Conservation (phyloP, 371 early-diverging fungal genomes). For the Lichtheimia corymbifera region DNA sequence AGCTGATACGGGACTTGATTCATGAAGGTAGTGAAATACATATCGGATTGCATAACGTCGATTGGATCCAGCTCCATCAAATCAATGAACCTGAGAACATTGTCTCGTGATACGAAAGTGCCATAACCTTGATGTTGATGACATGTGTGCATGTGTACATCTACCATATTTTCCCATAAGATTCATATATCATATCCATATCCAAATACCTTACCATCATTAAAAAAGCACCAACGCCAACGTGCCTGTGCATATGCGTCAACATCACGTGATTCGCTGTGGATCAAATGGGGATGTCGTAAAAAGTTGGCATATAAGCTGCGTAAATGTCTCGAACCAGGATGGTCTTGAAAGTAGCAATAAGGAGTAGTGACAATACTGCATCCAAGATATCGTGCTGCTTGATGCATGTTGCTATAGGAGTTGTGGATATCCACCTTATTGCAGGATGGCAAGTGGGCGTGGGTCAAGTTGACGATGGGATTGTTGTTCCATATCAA, state of each 20-base stretch:
- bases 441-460: slow-evolving; percentile 10
- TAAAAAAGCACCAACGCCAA: slow-evolving; percentile 69
- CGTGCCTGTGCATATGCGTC: slow-evolving; percentile 54
- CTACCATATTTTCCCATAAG: slow-evolving; percentile 19
- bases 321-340: slow-evolving; percentile 43
- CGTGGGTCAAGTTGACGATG: slow-evolving; percentile 35
- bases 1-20: slow-evolving; percentile 63
- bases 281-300: slow-evolving; percentile 54
- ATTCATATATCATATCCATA: background rate
- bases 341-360: slow-evolving; percentile 66
- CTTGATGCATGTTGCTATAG: slow-evolving; percentile 47
- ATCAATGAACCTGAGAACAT: slow-evolving; percentile 50
- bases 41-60: slow-evolving; percentile 56
- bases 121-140: slow-evolving; percentile 58
- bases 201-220: slow-evolving; percentile 43
- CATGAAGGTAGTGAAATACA: slow-evolving; percentile 59
- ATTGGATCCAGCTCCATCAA: slow-evolving; percentile 51
- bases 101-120: slow-evolving; percentile 54
- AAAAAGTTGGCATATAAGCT: slow-evolving; percentile 67
- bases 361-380: slow-evolving; percentile 59
- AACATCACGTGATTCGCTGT: slow-evolving; percentile 53
- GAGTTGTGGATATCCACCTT: slow-evolving; percentile 55
- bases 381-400: slow-evolving; percentile 65
- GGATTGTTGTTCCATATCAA: slow-evolving; percentile 68
- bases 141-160: slow-evolving; percentile 58